Conservation (phyloP, 2,329 filamentous ascomycete species). For the Trichoderma koningii region DNA sequence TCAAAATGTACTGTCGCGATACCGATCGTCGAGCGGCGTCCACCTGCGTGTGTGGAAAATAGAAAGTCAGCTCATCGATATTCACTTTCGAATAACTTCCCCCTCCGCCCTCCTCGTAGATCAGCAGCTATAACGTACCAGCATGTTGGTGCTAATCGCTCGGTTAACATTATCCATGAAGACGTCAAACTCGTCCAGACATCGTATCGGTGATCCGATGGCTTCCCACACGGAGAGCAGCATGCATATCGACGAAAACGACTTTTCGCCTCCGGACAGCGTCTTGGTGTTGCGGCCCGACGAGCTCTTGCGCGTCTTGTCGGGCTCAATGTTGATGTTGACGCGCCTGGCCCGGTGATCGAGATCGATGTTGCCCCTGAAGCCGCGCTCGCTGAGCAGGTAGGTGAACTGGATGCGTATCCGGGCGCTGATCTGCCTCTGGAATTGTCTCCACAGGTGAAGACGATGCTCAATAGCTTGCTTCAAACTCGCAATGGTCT, state of each 20-base stretch:
- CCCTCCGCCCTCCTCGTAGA: neutral
- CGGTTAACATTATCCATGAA: slow-evolving; percentile 99
- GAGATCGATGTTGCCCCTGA: slow-evolving; percentile 77
- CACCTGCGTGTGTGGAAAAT: slow-evolving; percentile 56
- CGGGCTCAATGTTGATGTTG: slow-evolving; percentile 73
- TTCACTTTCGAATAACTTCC: too few relatives aligned
- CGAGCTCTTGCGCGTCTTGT: slow-evolving; percentile 67
- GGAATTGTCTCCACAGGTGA: slow-evolving; percentile 77
- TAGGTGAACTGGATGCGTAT: slow-evolving; percentile 86
- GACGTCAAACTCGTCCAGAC: slow-evolving; percentile 96
- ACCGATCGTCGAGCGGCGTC: slow-evolving; percentile 80
- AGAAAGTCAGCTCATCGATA: slow-evolving; percentile 13
- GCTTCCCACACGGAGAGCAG: slow-evolving; percentile 94
- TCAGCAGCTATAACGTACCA: slow-evolving; percentile 56
- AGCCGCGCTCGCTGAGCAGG: slow-evolving; percentile 84
- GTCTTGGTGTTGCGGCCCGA: slow-evolving; percentile 85
- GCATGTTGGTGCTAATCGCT: slow-evolving; percentile 89
- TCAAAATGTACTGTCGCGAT: slow-evolving; percentile 93
- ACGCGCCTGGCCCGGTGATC: slow-evolving; percentile 75
- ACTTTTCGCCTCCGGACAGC: slow-evolving; percentile 94
- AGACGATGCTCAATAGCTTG: slow-evolving; percentile 68
- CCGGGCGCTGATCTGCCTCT: slow-evolving; percentile 79
- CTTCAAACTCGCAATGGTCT: slow-evolving; percentile 51
- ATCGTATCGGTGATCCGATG: slow-evolving; percentile 93
- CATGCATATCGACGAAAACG: slow-evolving; percentile 94